These are phyloP conservation scores for Neoboletus magnificus DNA, from an alignment of 768 basidiomycete species.

Conservation along the genomic window DNA sequence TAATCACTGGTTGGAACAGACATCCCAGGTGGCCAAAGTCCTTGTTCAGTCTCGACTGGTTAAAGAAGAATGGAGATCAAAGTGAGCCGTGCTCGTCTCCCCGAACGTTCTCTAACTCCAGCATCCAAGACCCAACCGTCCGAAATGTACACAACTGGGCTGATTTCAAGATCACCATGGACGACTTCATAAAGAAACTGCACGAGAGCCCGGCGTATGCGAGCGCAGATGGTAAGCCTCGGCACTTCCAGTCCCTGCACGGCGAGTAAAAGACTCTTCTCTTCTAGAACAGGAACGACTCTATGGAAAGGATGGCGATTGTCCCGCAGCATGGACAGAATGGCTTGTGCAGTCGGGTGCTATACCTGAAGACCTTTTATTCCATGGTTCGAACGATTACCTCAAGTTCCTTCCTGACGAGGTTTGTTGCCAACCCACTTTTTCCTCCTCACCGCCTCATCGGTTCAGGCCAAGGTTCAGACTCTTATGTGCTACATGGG, in stretches of 20 bases:
- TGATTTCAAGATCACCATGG: slow-evolving; percentile 50
- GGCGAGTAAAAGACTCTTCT: background rate
- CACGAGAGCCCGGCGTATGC: slow-evolving; percentile 36
- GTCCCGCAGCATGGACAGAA: slow-evolving; percentile 60
- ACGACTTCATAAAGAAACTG: slow-evolving; percentile 50
- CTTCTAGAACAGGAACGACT: slow-evolving; percentile 53
- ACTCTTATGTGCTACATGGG: slow-evolving; percentile 87
- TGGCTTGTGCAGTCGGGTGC: slow-evolving; percentile 50
- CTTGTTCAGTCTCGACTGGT: slow-evolving; percentile 56
- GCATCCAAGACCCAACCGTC: slow-evolving; percentile 48
- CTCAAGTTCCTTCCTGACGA: slow-evolving; percentile 51
- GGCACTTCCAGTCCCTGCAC: background rate
- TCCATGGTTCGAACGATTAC: slow-evolving; percentile 54
- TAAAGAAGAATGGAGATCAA: slow-evolving; percentile 36
- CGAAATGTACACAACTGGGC: slow-evolving; percentile 60
- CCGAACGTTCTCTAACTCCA: slow-evolving; percentile 5
- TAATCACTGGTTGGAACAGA: slow-evolving; percentile 61
- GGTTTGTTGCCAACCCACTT: slow-evolving; percentile 35
- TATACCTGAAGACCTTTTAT: slow-evolving; percentile 53
- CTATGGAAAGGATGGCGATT: slow-evolving; percentile 77
- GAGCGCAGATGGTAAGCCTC: slow-evolving; percentile 36
- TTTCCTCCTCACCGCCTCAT: slow-evolving; percentile 2
- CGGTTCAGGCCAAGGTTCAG: slow-evolving; percentile 56
- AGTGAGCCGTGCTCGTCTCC: slow-evolving; percentile 11
- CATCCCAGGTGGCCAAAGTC: slow-evolving; percentile 51